Evolutionary conservation across 805 yeast genomes (phyloP).

Genomic region (Nakazawaea ishiwadae): DNA sequence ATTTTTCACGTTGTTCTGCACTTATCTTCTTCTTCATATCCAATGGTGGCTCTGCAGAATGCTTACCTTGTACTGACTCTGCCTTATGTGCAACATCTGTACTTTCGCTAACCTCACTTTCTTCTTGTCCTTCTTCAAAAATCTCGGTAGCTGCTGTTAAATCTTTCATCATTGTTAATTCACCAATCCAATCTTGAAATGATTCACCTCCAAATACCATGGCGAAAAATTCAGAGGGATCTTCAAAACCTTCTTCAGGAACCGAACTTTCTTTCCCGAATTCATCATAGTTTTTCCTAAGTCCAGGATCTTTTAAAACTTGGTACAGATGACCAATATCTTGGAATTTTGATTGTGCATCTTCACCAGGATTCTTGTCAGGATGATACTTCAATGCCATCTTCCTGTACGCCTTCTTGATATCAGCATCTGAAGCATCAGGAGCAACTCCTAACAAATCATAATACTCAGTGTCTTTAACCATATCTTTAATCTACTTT

Average conservation of each 20-base stretch:
- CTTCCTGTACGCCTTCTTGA: constrained; percentile 76
- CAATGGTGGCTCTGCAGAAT: not conserved
- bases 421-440: constrained; percentile 58
- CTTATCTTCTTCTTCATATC: constrained; percentile 9
- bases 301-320: constrained; percentile 60
- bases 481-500: too few species aligned
- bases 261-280: constrained; percentile 71
- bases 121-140: constrained; percentile 27
- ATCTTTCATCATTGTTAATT: constrained; percentile 72
- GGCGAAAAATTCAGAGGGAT: constrained; percentile 66
- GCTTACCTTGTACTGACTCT: too few species aligned
- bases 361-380: constrained; percentile 72
- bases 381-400: constrained; percentile 77
- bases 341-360: constrained; percentile 69
- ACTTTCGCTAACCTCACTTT: constrained; percentile 25
- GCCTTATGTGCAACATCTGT: constrained; percentile 9
- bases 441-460: constrained; percentile 56
- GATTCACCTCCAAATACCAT: constrained; percentile 88
- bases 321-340: constrained; percentile 69
- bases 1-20: constrained; percentile 17
- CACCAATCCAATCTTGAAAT: constrained; percentile 83
- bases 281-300: constrained; percentile 67
- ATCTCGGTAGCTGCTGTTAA: constrained; percentile 58
- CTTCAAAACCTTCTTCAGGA: constrained; percentile 69
- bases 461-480: constrained; percentile 69